A percentile compares a stretch with the other conserved stretches of the same genome.
phyloP scores from a whole-genome alignment of 192 early-diverging fungal genomes.

The Ambispora gerdemannii region DNA sequence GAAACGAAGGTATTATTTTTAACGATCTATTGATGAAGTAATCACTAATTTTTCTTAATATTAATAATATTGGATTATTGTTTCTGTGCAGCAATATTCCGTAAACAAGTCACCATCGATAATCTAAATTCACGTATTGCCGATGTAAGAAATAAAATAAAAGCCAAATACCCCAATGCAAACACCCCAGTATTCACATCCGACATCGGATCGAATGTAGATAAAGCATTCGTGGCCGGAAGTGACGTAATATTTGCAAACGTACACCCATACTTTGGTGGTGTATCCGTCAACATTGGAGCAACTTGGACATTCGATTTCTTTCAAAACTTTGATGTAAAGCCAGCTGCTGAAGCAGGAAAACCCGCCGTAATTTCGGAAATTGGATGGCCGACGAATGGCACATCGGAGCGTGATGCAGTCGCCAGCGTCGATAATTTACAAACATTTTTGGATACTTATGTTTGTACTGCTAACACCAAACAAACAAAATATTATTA shows the following conservation, averaged over 20 bases:
- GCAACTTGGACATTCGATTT: slow-evolving; percentile 55
- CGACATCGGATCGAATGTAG: slow-evolving; percentile 38
- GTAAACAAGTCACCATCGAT: slow-evolving; percentile 31
- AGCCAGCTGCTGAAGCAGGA: slow-evolving; percentile 36
- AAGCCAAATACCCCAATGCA: slow-evolving; percentile 2
- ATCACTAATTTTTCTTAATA: slow-evolving; percentile 8
- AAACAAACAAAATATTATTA: slow-evolving; percentile 57
- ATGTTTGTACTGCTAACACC: slow-evolving; percentile 58
- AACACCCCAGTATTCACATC: slow-evolving; percentile 42
- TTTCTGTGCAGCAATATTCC: slow-evolving; percentile 34
- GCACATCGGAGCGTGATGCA: slow-evolving; percentile 43
- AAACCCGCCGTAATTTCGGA: slow-evolving; percentile 63
- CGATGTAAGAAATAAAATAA: slow-evolving; percentile 30
- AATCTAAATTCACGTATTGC: slow-evolving; percentile 24
- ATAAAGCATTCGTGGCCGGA: slow-evolving; percentile 43
- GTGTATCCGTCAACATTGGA: slow-evolving; percentile 42
- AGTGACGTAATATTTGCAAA: slow-evolving; percentile 62
- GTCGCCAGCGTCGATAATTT: slow-evolving; percentile 56
- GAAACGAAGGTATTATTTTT: slow-evolving; percentile 41
- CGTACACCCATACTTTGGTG: slow-evolving; percentile 69
- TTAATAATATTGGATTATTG: neutral
- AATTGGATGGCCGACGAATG: slow-evolving; percentile 64
- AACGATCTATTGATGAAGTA: neutral
- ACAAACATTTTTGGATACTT: slow-evolving; percentile 58
- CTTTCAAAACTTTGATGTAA: slow-evolving; percentile 42